Evolutionary conservation across 2,329 filamentous ascomycete genomes (phyloP).

Genomic region (Fusarium guadeloupense): DNA sequence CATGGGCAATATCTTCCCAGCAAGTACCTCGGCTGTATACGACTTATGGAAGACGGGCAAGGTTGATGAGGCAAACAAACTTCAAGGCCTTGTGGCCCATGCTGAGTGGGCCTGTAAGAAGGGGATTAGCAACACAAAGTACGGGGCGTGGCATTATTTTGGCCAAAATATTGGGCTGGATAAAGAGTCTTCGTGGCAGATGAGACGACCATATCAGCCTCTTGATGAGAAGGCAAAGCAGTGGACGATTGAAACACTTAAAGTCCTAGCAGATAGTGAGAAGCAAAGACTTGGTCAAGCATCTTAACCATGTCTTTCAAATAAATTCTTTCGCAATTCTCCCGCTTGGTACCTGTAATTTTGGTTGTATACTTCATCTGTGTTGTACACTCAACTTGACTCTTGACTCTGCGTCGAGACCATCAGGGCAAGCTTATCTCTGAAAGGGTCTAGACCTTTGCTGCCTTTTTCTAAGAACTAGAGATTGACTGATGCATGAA

Average conservation of each 20-base stretch:
- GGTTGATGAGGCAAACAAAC: slow-evolving; percentile 48
- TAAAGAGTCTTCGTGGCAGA: slow-evolving; percentile 49
- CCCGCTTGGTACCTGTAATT: too few species aligned
- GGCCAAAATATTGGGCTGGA: slow-evolving; percentile 52
- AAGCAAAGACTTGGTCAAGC: slow-evolving; percentile 13
- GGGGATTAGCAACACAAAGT: slow-evolving; percentile 57
- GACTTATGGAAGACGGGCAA: slow-evolving; percentile 52
- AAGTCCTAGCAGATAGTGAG: slow-evolving; percentile 49
- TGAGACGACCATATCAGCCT: slow-evolving; percentile 55
- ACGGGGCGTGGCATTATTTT: slow-evolving; percentile 54
- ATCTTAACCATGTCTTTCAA: neutral
- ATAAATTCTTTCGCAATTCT: neutral
- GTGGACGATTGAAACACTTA: slow-evolving; percentile 55
- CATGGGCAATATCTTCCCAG: slow-evolving; percentile 59
- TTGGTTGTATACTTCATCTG: too few species aligned
- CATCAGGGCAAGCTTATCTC: too few species aligned
- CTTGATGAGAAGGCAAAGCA: slow-evolving; percentile 50
- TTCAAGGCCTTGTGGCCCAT: slow-evolving; percentile 56
- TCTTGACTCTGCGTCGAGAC: too few species aligned
- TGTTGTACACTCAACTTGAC: too few species aligned
- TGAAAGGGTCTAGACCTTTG: too few species aligned
- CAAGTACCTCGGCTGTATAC: slow-evolving; percentile 52
- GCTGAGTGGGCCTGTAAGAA: slow-evolving; percentile 63
- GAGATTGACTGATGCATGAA: too few species aligned
- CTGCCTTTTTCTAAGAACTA: too few species aligned